Evolutionary conservation across 139 green algal species (phyloP), one percentile per base, ranked within the genome.

Genomic region (Desmodesmus armatus): DNA sequence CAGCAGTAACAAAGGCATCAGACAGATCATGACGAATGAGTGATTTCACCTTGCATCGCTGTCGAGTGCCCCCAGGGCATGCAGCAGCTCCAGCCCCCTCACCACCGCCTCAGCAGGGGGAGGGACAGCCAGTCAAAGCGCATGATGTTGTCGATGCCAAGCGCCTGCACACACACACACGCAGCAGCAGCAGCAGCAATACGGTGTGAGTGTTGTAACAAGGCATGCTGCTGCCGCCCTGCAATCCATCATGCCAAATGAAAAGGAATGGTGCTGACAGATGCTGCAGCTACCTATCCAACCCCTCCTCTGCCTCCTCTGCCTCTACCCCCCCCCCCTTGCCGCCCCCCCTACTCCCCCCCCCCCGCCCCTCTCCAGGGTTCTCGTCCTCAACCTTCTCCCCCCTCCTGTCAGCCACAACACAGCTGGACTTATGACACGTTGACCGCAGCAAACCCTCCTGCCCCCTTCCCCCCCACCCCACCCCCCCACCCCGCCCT

Each of bases 81-180:
- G 94, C 73, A 99, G 92, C 31, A 94, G 90, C 91, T 98, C 96
- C 80, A 99, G 89, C 3, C 92, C 92, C 9, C 94, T 87, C 31
- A 98, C 88, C 80, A 96, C 91, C 44, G 95, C 90, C 77, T 96
- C 91, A 39, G 94, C 90, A 5, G 97, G 95, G 13, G 97, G 97
- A 5, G 97, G 92, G 95, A 89, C 78, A 98, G 91, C 92, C 95
- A 99, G 65, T 97, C 92, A 91, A 99, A 99, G 7, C 84, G 85
- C 87, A 98, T 92, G 66, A 98, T 89, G 89, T 98, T 96, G 79
- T 96, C 91, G 0, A 99, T 91, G 3, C 97, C 97, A 53, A 99
- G 87, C 0, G 96, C 93, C 89, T 98, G 96, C 33, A 47, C 37
- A 71, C 27, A 72, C 3, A 31, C 5, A 5, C 21, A 39, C 11